These are phyloP conservation scores for Fusarium subtropicale DNA, from an alignment of 2,329 filamentous ascomycete genomes.

Conservation along the genomic window DNA sequence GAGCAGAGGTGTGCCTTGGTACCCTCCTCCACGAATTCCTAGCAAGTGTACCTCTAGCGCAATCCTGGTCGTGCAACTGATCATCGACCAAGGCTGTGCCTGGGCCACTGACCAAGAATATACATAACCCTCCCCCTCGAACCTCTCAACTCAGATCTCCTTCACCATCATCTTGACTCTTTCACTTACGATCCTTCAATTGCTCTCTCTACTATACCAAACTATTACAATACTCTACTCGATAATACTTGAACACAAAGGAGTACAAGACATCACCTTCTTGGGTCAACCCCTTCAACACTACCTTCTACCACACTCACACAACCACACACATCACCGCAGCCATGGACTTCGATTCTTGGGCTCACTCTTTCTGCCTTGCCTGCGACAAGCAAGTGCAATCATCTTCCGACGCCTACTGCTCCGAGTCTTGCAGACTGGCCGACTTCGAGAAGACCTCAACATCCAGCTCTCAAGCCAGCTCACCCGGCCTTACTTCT, in stretches of 20 bases:
- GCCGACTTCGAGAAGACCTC: conserved; percentile 84
- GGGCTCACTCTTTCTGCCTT: conserved; percentile 94
- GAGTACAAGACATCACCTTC: conserved; percentile 19
- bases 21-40: conserved; percentile 48
- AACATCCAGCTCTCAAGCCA: conserved; percentile 67
- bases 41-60: conserved; percentile 49
- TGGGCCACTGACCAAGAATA: conserved; percentile 44
- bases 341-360: conserved; percentile 70
- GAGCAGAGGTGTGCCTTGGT: conserved; percentile 44
- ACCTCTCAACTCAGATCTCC: conserved; percentile 29
- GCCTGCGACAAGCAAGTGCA: conserved; percentile 84
- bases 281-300: conserved; percentile 22
- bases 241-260: conserved; percentile 34
- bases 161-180: conserved; percentile 40
- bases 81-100: conserved; percentile 49
- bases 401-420: conserved; percentile 84
- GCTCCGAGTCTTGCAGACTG: conserved; percentile 90
- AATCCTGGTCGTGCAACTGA: conserved; percentile 44
- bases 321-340: conserved; percentile 40
- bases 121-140: conserved; percentile 48
- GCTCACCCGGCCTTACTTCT: conserved; percentile 65
- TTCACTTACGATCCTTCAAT: conserved; percentile 37
- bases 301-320: conserved; percentile 8
- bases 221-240: conserved; percentile 24
- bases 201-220: conserved; percentile 32